Evolutionary conservation across 2,329 filamentous ascomycete genomes (phyloP).

Genomic region (Acarospora socialis): DNA sequence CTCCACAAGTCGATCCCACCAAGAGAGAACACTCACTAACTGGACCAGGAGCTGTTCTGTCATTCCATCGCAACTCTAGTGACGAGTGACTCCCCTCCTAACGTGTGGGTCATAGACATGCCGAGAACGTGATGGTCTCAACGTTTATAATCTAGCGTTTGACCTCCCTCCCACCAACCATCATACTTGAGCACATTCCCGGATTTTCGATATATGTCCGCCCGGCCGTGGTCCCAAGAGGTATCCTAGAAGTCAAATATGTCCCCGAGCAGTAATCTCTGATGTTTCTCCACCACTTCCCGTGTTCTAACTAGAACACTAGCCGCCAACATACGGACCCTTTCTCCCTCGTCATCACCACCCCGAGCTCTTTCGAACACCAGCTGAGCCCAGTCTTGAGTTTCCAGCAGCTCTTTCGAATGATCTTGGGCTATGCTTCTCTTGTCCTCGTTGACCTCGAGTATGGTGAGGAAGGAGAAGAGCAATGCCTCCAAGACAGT

Average conservation of each 20-base stretch:
- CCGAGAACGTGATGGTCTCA: no score
- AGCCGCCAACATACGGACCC: slow-evolving; percentile 64
- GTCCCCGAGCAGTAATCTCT: slow-evolving; percentile 61
- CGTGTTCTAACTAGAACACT: slow-evolving; percentile 62
- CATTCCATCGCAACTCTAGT: no score
- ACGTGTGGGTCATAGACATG: no score
- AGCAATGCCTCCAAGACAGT: slow-evolving; percentile 59
- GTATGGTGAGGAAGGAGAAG: slow-evolving; percentile 61
- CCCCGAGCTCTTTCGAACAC: slow-evolving; percentile 49
- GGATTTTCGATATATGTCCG: no score
- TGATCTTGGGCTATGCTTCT: slow-evolving; percentile 58
- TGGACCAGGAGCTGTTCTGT: no score
- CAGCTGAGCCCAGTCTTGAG: slow-evolving; percentile 67
- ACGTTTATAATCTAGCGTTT: no score
- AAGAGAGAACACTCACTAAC: no score
- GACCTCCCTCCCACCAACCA: no score
- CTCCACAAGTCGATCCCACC: no score
- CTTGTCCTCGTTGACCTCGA: slow-evolving; percentile 70
- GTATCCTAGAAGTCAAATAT: slow-evolving; percentile 39
- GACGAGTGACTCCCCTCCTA: no score
- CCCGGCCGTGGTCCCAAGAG: no score
- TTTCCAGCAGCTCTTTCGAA: slow-evolving; percentile 67
- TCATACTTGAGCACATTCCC: no score
- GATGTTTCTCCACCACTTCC: slow-evolving; percentile 72
- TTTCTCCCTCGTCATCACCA: slow-evolving; percentile 54